Percentiles rank a stretch among this genome's conserved stretches.
These are phyloP conservation scores for Xylariaceae sp. DNA, from an alignment of 2,329 filamentous ascomycete genomes.

Conservation along the genomic window DNA sequence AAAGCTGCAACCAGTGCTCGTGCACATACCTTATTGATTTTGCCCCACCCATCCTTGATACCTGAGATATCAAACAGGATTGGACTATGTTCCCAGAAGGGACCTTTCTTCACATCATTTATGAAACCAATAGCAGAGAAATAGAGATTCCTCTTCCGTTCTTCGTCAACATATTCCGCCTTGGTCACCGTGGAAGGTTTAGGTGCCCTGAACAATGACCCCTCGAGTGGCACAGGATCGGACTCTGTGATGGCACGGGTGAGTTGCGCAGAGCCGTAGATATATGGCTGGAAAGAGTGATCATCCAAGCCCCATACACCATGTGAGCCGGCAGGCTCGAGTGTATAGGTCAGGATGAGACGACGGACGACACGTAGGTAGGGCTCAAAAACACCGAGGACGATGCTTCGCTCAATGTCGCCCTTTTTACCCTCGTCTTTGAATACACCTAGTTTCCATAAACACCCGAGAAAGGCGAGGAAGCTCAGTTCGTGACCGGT, in stretches of 20 bases:
- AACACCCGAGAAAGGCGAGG: slow-evolving; percentile 78
- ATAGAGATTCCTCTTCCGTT: slow-evolving; percentile 75
- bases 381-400: slow-evolving; percentile 78
- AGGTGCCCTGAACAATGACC: slow-evolving; percentile 69
- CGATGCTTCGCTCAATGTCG: slow-evolving; percentile 71
- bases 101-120: slow-evolving; percentile 91
- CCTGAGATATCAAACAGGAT: slow-evolving; percentile 93
- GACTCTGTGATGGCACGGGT: slow-evolving; percentile 66
- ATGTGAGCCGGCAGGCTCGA: slow-evolving; percentile 93
- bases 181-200: slow-evolving; percentile 68
- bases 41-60: slow-evolving; percentile 89
- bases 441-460: slow-evolving; percentile 90
- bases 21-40: slow-evolving; percentile 75
- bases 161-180: slow-evolving; percentile 57
- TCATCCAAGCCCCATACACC: slow-evolving; percentile 99
- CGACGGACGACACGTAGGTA: slow-evolving; percentile 69
- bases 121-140: slow-evolving; percentile 96
- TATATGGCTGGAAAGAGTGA: slow-evolving; percentile 89
- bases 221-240: slow-evolving; percentile 69
- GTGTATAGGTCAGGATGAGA: slow-evolving; percentile 83
- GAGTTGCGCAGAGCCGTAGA: slow-evolving; percentile 90
- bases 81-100: slow-evolving; percentile 96
- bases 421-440: slow-evolving; percentile 47
- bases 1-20: neutral
- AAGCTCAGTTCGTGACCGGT: slow-evolving; percentile 97